Evolutionary conservation across 2,329 filamentous ascomycete genomes (phyloP).

Genomic region (Lasiodiplodia sp.): DNA sequence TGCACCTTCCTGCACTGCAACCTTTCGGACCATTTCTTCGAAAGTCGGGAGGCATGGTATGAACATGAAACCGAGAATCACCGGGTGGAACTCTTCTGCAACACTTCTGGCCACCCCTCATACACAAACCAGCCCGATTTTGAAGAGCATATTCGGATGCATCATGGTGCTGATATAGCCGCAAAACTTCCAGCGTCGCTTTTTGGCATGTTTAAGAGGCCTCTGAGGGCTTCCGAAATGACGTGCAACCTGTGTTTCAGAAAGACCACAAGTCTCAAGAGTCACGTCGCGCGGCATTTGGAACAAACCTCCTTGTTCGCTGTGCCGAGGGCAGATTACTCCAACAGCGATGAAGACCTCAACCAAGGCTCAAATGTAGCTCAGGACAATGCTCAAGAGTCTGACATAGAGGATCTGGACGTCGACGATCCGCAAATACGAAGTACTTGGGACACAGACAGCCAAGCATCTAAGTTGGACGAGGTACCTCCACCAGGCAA

Average conservation of each 20-base stretch:
- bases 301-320: conserved; percentile 32
- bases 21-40: conserved; percentile 27
- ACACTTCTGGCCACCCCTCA: conserved; percentile 24
- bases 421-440: too few species aligned
- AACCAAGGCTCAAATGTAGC: background rate
- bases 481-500: too few species aligned
- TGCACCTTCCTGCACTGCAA: conserved; percentile 31
- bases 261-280: conserved; percentile 25
- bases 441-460: too few species aligned
- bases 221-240: background rate
- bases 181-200: background rate
- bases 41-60: conserved; percentile 30
- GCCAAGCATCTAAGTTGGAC: too few species aligned
- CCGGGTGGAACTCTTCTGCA: conserved; percentile 29
- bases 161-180: conserved; percentile 5
- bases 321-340: conserved; percentile 22
- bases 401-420: too few species aligned
- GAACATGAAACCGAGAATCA: conserved; percentile 31
- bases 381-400: background rate
- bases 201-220: conserved; percentile 14
- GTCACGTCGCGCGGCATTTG: conserved; percentile 31
- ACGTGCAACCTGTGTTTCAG: conserved; percentile 30
- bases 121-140: conserved; percentile 9
- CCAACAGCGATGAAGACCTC: background rate
- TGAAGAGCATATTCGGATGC: conserved; percentile 26